Conservation (phyloP, 2,329 filamentous ascomycete genomes). For the Talaromyces islandicus region DNA sequence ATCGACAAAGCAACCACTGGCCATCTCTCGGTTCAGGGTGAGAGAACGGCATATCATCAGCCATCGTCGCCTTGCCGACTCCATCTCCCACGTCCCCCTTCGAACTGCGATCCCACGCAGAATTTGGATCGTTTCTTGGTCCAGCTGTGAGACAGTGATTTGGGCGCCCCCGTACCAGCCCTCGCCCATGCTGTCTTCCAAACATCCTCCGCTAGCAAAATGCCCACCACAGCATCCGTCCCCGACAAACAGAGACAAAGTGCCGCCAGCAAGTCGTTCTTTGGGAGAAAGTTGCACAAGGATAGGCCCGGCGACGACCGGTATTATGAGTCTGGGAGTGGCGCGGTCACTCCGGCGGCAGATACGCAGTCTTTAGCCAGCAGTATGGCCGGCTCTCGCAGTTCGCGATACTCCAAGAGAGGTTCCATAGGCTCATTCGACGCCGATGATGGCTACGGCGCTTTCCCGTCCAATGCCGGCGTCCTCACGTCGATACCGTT, state of each 20-base stretch:
- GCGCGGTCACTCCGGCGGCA: slow-evolving; percentile 46
- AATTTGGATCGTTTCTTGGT: not conserved
- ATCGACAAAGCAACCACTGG: not conserved
- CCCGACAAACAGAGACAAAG: slow-evolving; percentile 78
- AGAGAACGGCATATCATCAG: not conserved
- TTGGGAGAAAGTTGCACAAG: slow-evolving; percentile 71
- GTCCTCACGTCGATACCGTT: slow-evolving; percentile 86
- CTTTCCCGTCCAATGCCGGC: slow-evolving; percentile 69
- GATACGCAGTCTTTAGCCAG: slow-evolving; percentile 45
- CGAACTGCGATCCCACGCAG: not conserved
- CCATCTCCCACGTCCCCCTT: not conserved
- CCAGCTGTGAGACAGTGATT: not conserved
- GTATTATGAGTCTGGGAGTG: slow-evolving; percentile 52
- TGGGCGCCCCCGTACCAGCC: not conserved
- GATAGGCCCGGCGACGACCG: slow-evolving; percentile 63
- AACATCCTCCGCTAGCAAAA: slow-evolving; percentile 32
- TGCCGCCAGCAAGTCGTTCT: slow-evolving; percentile 76
- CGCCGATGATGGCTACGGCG: slow-evolving; percentile 52
- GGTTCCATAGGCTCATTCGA: slow-evolving; percentile 69
- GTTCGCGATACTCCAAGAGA: slow-evolving; percentile 66
- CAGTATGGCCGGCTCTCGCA: slow-evolving; percentile 59
- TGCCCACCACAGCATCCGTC: slow-evolving; percentile 54
- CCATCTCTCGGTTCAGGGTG: not conserved
- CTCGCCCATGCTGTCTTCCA: slow-evolving; percentile 13
- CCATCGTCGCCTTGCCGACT: not conserved